Percentiles rank a stretch among this genome's conserved stretches.
phyloP scores from a whole-genome alignment of 768 basidiomycete species.

The Phlebiopsis flavidoalba region DNA sequence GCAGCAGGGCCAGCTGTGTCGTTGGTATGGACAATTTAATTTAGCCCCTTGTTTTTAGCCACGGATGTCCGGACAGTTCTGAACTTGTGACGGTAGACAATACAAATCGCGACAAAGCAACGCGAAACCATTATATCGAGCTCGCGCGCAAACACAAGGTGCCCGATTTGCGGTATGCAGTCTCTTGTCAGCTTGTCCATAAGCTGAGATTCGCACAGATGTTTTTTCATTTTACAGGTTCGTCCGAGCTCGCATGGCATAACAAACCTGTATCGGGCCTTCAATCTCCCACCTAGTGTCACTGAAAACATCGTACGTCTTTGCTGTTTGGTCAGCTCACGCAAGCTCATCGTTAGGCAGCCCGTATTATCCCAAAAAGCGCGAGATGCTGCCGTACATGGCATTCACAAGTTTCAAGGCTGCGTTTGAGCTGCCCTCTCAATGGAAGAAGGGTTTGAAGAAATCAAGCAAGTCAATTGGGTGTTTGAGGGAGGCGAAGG shows the following conservation, averaged over 20 bases:
- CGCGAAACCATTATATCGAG: slow-evolving; percentile 67
- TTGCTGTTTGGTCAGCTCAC: neutral
- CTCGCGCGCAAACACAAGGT: slow-evolving; percentile 53
- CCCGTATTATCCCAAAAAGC: too few relatives aligned
- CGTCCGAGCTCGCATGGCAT: slow-evolving; percentile 84
- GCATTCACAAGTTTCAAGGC: slow-evolving; percentile 56
- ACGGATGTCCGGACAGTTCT: too few relatives aligned
- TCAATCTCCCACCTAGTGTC: slow-evolving; percentile 42
- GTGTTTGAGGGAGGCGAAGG: slow-evolving; percentile 70
- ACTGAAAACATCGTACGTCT: slow-evolving; percentile 7
- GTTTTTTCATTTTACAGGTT: slow-evolving; percentile 70
- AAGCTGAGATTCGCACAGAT: slow-evolving; percentile 33
- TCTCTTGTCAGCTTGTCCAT: neutral
- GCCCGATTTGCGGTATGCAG: slow-evolving; percentile 51
- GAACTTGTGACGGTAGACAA: too few relatives aligned
- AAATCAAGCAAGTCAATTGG: slow-evolving; percentile 78
- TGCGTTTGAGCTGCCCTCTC: slow-evolving; percentile 61
- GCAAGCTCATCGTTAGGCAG: too few relatives aligned
- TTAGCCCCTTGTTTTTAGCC: too few relatives aligned
- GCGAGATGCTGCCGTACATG: slow-evolving; percentile 51
- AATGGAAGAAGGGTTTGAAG: slow-evolving; percentile 66
- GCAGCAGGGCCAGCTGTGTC: slow-evolving; percentile 60
- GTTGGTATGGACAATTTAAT: too few relatives aligned
- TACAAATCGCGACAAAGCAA: slow-evolving; percentile 75
- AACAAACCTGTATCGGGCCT: slow-evolving; percentile 90